Base-by-base conservation (phyloP, 2,329 filamentous ascomycete genomes). In the Akanthomyces dipterigenus region DNA sequence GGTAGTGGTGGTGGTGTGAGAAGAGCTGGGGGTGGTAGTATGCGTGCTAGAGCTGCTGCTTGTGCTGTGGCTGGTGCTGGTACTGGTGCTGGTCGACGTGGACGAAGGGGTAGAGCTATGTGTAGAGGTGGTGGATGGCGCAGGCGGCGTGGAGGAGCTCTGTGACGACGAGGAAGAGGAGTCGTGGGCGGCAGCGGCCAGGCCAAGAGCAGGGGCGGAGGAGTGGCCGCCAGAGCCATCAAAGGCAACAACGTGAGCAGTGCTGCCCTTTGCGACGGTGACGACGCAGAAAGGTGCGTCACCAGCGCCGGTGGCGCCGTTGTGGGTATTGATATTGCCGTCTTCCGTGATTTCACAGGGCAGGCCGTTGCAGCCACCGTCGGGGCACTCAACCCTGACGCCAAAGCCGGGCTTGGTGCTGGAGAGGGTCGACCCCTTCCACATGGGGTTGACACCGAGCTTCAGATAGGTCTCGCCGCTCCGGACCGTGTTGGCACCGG, bases 381-480 rank as follows among this genome's bases (percentile, higher is more conserved):
- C 80, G 7, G 82, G 80, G 71, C 90, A 93, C 69, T 87, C 83
- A 66, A 93, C 85, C 71, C 84, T 84, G 59, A 92, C 72, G 65
- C 88, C 89, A 66, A 83, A 93, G 6, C 76, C 79, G 7, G 89
- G 89, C 65, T 82, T 80, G 22, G 76, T 80, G 65, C 79, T 76
- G 51, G 79, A 78, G 69, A 90, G 75, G 20, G 78, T 55, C 65
- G 83, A 75, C 67, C 79, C 68, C 67, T 86, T 80, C 73, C 85
- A 93, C 64, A 90, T 88, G 26, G 90, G 90, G 73, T 93, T 93
- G 81, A 86, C 89, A 60, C 86, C 89, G 57, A 93, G 78, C 77
- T 91, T 92, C 67, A 91, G 81, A 70, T 83, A 93, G 1, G 89
- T 91, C 63, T 83, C 75, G 55, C 89, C 90, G 56, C 74, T 78